Conservation (phyloP, 2,329 filamentous ascomycete species). For the Trichoderma sp. region DNA sequence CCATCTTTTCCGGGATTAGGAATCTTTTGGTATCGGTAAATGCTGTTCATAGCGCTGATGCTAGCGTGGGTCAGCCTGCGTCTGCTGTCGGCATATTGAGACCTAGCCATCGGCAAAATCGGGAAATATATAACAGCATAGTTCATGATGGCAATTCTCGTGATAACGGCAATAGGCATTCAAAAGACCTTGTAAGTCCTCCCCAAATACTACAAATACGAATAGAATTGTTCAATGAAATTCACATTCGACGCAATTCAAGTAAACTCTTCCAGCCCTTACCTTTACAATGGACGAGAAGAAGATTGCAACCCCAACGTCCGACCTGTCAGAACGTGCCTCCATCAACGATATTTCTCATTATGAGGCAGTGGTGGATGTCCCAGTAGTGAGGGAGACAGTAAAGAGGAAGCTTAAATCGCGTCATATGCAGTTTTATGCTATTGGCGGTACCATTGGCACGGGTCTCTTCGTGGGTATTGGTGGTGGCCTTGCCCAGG, state of each 20-base stretch:
- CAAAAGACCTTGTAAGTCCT: constrained; percentile 10
- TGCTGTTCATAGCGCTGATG: background rate
- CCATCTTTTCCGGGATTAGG: background rate
- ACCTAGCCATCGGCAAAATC: background rate
- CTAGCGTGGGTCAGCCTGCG: background rate
- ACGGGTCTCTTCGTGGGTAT: constrained; percentile 46
- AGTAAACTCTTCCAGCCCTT: background rate
- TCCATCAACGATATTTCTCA: background rate
- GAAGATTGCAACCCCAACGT: background rate
- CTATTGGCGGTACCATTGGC: constrained; percentile 46
- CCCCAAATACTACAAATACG: background rate
- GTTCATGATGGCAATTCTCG: background rate
- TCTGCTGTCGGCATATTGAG: background rate
- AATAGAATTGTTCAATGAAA: background rate
- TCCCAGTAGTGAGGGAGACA: background rate
- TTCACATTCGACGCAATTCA: background rate
- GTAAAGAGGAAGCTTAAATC: constrained; percentile 21
- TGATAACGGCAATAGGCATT: background rate
- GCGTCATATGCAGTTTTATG: constrained; percentile 49
- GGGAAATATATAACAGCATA: background rate
- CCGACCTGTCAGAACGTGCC: background rate
- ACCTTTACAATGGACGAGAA: constrained; percentile 3
- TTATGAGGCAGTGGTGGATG: background rate
- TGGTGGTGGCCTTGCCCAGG: constrained; percentile 40
- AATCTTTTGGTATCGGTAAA: background rate